These are phyloP conservation scores for Lyophyllum semitale DNA, from an alignment of 768 basidiomycete species.

Conservation along the genomic window DNA sequence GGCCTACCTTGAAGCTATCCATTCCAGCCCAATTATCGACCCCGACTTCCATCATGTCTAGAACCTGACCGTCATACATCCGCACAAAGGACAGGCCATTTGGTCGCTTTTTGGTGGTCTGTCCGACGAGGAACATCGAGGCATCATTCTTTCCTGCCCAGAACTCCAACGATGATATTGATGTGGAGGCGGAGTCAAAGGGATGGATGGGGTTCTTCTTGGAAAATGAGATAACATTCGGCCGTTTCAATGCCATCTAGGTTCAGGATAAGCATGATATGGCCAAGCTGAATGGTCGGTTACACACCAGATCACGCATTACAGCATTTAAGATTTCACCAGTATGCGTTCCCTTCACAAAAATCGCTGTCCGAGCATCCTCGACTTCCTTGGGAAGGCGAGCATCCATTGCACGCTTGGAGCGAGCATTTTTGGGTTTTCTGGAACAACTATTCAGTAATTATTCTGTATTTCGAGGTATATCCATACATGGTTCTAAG, in stretches of 20 bases:
- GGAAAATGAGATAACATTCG: slow-evolving; percentile 87
- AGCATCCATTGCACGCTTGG: slow-evolving; percentile 86
- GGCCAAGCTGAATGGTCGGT: background rate
- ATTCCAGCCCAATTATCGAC: slow-evolving; percentile 81
- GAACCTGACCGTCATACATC: slow-evolving; percentile 80
- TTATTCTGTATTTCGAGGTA: background rate
- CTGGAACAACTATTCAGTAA: slow-evolving; percentile 21
- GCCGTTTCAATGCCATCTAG: slow-evolving; percentile 93
- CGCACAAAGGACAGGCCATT: slow-evolving; percentile 83
- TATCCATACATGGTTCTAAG: slow-evolving; percentile 11
- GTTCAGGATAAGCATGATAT: background rate
- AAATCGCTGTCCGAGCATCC: slow-evolving; percentile 83
- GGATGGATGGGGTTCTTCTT: slow-evolving; percentile 92
- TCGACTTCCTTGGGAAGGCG: slow-evolving; percentile 90
- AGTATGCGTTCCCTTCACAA: slow-evolving; percentile 86
- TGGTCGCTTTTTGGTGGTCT: slow-evolving; percentile 93
- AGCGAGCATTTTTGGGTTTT: slow-evolving; percentile 95
- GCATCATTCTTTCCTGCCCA: slow-evolving; percentile 96
- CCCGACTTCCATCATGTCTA: slow-evolving; percentile 96
- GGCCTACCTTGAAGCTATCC: slow-evolving; percentile 78
- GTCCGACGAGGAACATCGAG: slow-evolving; percentile 85
- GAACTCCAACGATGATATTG: slow-evolving; percentile 75
- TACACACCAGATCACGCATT: slow-evolving; percentile 82
- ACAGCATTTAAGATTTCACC: slow-evolving; percentile 78
- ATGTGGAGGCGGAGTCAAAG: slow-evolving; percentile 71